Conservation (phyloP, 2,329 filamentous ascomycete species). For the Rhinocladiella similis region DNA sequence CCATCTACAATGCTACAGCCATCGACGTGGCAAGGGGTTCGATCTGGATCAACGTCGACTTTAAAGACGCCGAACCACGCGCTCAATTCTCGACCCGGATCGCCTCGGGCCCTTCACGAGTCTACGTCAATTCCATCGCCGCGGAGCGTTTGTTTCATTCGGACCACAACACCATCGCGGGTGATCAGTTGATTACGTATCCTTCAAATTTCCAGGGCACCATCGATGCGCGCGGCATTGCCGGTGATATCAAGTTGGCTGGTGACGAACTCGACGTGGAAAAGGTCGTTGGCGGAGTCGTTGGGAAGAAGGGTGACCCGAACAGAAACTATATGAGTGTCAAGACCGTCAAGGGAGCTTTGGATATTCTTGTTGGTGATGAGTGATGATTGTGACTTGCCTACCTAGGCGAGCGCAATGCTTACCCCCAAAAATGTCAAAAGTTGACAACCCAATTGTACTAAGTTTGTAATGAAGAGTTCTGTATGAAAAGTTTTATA, state of each 20-base stretch:
- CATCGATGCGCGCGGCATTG: constrained; percentile 16
- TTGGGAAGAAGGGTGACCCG: constrained; percentile 16
- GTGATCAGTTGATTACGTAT: constrained; percentile 22
- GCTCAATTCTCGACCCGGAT: constrained; percentile 18
- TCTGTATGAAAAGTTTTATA: too few species aligned
- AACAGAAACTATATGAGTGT: constrained; percentile 16
- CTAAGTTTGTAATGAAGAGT: too few species aligned
- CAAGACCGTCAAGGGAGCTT: constrained; percentile 15
- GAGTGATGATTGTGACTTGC: background rate
- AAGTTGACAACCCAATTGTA: too few species aligned
- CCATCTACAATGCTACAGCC: constrained; percentile 18
- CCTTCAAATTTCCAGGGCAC: constrained; percentile 23
- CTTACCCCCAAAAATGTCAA: too few species aligned
- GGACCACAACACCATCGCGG: constrained; percentile 12
- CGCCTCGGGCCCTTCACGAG: constrained; percentile 13
- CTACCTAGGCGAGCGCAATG: too few species aligned
- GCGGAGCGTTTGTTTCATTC: constrained; percentile 13
- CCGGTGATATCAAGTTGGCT: constrained; percentile 17
- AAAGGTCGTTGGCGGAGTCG: constrained; percentile 18
- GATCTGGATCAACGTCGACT: constrained; percentile 17
- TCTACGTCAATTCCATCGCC: constrained; percentile 20
- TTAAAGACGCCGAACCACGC: constrained; percentile 11
- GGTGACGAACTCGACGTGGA: constrained; percentile 22
- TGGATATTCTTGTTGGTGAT: constrained; percentile 23
- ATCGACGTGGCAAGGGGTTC: constrained; percentile 13